A percentile compares a stretch with the other conserved stretches of the same genome.
Conservation (phyloP, 495 filamentous ascomycete species). For the Barbatosphaeria neglecta region DNA sequence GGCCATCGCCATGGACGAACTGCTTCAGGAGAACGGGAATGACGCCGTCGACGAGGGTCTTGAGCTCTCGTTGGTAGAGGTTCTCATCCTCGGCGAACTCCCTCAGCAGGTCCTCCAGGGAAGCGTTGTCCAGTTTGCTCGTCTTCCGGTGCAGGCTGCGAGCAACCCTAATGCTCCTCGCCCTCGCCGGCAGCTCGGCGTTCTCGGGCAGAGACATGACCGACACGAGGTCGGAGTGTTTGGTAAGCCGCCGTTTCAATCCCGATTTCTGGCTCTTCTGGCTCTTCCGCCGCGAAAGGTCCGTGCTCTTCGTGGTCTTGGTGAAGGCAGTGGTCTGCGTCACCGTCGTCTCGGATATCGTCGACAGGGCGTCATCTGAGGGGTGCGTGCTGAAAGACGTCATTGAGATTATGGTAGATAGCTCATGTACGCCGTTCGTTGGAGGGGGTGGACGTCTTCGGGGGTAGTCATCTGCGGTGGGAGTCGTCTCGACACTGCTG, state of each 20-base stretch:
- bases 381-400: constrained; percentile 44
- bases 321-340: constrained; percentile 32
- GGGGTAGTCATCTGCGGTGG: constrained; percentile 6
- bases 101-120: constrained; percentile 59
- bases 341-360: constrained; percentile 36
- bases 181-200: constrained; percentile 32
- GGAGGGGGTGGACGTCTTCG: constrained; percentile 44
- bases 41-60: constrained; percentile 89
- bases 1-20: constrained; percentile 64
- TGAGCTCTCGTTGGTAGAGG: constrained; percentile 86
- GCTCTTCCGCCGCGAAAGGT: constrained; percentile 26
- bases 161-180: constrained; percentile 53
- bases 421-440: constrained; percentile 49
- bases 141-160: constrained; percentile 61
- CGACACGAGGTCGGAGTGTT: constrained; percentile 86
- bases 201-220: constrained; percentile 69
- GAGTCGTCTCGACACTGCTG: constrained; percentile 11
- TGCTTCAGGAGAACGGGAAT: constrained; percentile 85
- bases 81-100: constrained; percentile 76
- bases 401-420: constrained; percentile 62
- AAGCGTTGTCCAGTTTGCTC: constrained; percentile 53
- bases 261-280: constrained; percentile 26
- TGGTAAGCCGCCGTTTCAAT: constrained; percentile 69
- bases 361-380: constrained; percentile 28
- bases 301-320: constrained; percentile 25